Percentiles rank a stretch among this genome's conserved stretches.
Conservation (phyloP, 345 rosid genomes). For the Rhodomyrtus tomentosa region DNA sequence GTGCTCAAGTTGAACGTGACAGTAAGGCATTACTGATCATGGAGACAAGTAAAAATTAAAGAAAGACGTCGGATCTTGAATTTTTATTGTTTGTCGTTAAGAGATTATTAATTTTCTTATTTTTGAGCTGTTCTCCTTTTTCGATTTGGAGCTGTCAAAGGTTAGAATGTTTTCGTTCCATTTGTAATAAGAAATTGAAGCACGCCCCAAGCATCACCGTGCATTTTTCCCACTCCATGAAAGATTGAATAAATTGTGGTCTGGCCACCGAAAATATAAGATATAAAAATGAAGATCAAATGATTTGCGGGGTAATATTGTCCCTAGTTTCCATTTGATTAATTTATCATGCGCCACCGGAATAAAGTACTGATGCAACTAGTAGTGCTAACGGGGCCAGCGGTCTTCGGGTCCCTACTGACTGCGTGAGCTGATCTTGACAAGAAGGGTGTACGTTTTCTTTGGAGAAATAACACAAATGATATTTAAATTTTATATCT, state of each 20-base stretch:
- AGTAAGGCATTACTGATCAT: conserved; percentile 12
- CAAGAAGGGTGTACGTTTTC: too few species aligned
- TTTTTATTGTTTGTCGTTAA: not conserved
- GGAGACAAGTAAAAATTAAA: not conserved
- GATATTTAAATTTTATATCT: too few species aligned
- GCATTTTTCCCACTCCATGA: too few species aligned
- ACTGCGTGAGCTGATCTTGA: not conserved
- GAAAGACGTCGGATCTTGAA: not conserved
- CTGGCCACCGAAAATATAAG: not conserved
- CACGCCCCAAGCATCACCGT: too few species aligned
- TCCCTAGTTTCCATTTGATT: too few species aligned
- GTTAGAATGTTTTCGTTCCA: not conserved
- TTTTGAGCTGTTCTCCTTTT: not conserved
- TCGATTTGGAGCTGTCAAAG: not conserved
- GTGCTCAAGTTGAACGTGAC: conserved; percentile 26
- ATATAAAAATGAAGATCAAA: not conserved
- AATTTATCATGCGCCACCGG: too few species aligned
- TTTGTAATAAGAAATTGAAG: too few species aligned
- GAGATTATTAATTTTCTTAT: not conserved
- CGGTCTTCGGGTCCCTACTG: not conserved
- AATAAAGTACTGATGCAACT: too few species aligned
- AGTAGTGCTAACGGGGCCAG: too few species aligned
- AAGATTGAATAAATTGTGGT: not conserved
- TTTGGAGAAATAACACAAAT: too few species aligned
- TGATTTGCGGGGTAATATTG: not conserved